Evolutionary conservation across 208 protist species (phyloP).

Genomic region (Eutreptiella sp.): DNA sequence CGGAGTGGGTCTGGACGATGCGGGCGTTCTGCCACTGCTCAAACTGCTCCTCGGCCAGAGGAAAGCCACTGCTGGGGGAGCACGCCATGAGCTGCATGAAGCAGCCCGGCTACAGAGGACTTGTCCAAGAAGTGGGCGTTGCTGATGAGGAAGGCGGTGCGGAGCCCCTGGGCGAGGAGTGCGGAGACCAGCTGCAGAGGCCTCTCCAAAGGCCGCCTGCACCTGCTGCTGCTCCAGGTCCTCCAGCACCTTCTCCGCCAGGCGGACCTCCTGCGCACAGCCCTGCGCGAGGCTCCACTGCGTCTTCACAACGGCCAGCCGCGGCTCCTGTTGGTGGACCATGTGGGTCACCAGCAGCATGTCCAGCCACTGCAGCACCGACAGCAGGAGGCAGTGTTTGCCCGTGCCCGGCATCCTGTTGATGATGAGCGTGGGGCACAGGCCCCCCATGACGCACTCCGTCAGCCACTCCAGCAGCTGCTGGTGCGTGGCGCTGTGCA

Average conservation of each 20-base stretch:
- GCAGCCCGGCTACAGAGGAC: slow-evolving; percentile 7
- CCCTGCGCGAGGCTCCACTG: background rate
- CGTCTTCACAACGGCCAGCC: background rate
- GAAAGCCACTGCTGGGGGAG: background rate
- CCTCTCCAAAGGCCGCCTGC: background rate
- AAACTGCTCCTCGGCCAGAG: too few species aligned
- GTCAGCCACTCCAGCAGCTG: background rate
- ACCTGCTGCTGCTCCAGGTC: background rate
- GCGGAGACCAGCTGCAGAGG: background rate
- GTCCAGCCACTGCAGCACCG: background rate
- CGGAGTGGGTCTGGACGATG: background rate
- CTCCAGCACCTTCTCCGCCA: background rate
- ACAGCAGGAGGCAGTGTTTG: background rate
- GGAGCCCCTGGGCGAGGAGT: background rate
- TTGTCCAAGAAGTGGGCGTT: slow-evolving; percentile 2
- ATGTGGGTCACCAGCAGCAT: background rate
- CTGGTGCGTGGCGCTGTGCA: background rate
- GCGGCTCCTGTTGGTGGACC: background rate
- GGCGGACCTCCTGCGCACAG: background rate
- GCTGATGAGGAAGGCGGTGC: background rate
- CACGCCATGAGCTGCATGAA: background rate
- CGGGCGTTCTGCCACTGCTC: background rate
- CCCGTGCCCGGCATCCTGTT: background rate
- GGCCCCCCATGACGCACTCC: background rate
- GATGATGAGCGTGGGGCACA: background rate